Base-by-base conservation (phyloP, 176 grass and related monocot genomes). In the Microstegium vimineum region DNA sequence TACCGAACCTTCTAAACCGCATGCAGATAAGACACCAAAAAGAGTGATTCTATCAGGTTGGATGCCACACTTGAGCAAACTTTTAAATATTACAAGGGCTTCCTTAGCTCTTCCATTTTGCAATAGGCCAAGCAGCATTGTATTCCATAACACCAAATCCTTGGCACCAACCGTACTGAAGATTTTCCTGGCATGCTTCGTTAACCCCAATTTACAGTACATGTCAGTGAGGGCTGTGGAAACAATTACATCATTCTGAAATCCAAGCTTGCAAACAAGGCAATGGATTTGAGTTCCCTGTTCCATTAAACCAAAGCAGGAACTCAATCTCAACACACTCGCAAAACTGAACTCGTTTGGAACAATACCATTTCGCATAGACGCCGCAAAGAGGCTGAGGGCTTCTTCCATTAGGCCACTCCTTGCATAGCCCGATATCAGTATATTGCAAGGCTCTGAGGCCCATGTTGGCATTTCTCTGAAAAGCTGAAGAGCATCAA, bases 141-240 rank as follows among this genome's bases (percentile, higher is more conserved):
- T 91, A 84, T 95, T 95, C 90, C 90, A 95, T 68, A 82, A 86
- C 27, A 98, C 85, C 76, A 95, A 79, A 83, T 98, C 95, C 62
- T 85, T 93, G 23, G 69, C 8, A 80, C 26, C 34, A 79, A 89
- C 82, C 16, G 15, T 47, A 25, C 13, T 81, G 66, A 93, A 98
- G 27, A 95, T 82, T 77, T 84, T 81, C 4, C 68, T 72, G 41
- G 90, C 89, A 74, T 65, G 34, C 43, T 93, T 82, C 18, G 75
- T 41, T 45, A 77, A 93, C 79, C 92, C 92, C 62, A 95, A 91
- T 75, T 98, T 98, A 75, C 79, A 85, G 83, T 98, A 98, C 87
- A 98, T 89, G 81, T 98, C 90, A 32, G 89, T 25, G 8, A 98
- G 90, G 69, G 89, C 89, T 52, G 82, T 93, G 35, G 90, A 82